Base-by-base conservation (phyloP, 163 green algal genomes). In the Volvox carteri region DNA sequence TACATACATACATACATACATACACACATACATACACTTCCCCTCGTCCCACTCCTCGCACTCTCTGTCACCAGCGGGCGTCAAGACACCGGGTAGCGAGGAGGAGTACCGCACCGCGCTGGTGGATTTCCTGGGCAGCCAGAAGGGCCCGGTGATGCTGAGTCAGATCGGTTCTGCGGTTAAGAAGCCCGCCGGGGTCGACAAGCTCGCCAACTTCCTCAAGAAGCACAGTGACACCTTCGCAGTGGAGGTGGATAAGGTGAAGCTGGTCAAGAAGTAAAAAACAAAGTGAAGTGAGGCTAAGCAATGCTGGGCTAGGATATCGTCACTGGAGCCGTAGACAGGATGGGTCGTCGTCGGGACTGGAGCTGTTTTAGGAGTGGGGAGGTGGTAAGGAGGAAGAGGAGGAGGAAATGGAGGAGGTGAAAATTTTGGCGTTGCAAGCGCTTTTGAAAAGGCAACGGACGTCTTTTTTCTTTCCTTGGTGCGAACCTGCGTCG, bases 201-300 rank as follows among this genome's bases (percentile, higher is more conserved):
- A 19, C 28, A 87, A 87, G 80, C 42, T 87, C 16, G 42, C 3
- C 30, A 0, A 3, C 4, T 87, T 52, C 62, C 80, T 87, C 14
- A 75, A 52, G 30, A 9, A 28, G 16, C 5, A 78, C 30, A 39
- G 16, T 19, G 80, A 87, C 14, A 50, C 19, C 28, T 87, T 87
- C 18, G 62, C 3, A 33, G 44, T 72, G 5, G 62, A 78, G 2
- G 67, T 18, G 16, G 50, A 52, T 25, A 50, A 54, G 23, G 80
- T 87, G 39, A 41, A 42, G 19, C 80, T 87, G 18, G 48, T 28
- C 11, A 87, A 87, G 62, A 78, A 87, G 80, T 87, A 39, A 50
- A 65, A n/a, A n/a, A n/a, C n/a, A n/a, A n/a, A n/a, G n/a, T n/a
- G n/a, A n/a, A n/a, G n/a, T n/a, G n/a, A n/a, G n/a, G n/a, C n/a